Base-by-base conservation (phyloP, 164 flowering plant genomes). In the Umbellularia californica region DNA sequence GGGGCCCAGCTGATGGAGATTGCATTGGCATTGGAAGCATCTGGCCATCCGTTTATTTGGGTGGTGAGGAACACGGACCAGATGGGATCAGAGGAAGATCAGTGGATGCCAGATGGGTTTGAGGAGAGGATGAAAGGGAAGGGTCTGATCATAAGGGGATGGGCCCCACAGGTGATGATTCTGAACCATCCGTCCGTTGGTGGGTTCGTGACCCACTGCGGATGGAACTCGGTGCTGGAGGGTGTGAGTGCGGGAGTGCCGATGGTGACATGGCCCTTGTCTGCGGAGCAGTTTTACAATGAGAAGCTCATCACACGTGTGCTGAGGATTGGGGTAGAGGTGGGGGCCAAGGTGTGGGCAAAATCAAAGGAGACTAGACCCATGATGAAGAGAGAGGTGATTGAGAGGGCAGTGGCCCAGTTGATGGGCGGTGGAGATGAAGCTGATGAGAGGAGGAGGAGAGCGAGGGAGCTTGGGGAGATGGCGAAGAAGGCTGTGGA, bases 1-100 rank as follows among this genome's bases (percentile, higher is more conserved):
- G 86, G 85, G 41, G 84, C 81, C 0, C 90, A 90, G 69, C 67
- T 82, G 25, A 83, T 87, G 4, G 95, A 90, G 82, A 78, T 89
- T 0, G 95, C 92, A 0, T 50, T 76, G 30, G 93, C 87, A 30
- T n/a, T 90, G 15, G 51, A 83, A 71, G 77, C 75, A 3, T 72
- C 90, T 0, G 84, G 83, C 3, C 50, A 83, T 0, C 71, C 81
- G 3, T 90, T 90, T 71, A 67, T 89, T 58, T 90, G 92, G 95
- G 91, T 86, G 12, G 60, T 90, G 76, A 67, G 35, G n/a, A 10
- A 33, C 35, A 30, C 35, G 35, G 35, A 30, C 5, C 35, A 4
- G 35, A 30, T 30, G 35, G 35, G 5, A 30, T 1, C 33, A 2
- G 50, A 67, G n/a, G 22, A 25, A 25, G 27, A 24, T n/a, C n/a